Evolutionary conservation across 768 basidiomycete genomes (phyloP), one percentile per base, ranked within the genome.

Genomic region (Tremella mesenterica): DNA sequence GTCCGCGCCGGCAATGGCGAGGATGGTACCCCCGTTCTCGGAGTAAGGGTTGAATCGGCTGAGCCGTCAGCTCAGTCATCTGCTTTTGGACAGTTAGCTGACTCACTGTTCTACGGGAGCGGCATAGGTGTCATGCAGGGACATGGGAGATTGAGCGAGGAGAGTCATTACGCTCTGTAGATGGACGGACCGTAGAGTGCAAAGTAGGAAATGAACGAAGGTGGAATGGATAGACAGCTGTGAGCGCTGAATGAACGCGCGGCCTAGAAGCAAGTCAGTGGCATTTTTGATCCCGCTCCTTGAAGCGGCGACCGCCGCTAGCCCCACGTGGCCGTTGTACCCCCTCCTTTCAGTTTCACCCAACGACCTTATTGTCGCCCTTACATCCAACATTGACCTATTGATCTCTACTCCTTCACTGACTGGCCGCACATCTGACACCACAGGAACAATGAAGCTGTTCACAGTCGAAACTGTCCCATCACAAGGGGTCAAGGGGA

Each of bases 11-110:
- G 92, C 89, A 70, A 97, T 88, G 38, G 76, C 74, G 41, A 99
- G 83, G 75, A 96, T 93, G 18, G 92, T 91, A 25, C 95, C 93
- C 27, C 93, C 93, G 64, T 96, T 96, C 63, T 89, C 83, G 1
- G 83, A 79, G 80, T 95, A 93, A 0, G 90, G 90, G 67, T 88
- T 84, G 77, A 93, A 92, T 33, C n/a, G 28, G 38, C 27, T 52
- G 38, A 25, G 50, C 21, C 10, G 36, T 48, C 20, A 38, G 44
- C 23, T 20, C 5, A 34, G 26, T 26, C 14, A 1, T 13, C 31
- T 36, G n/a, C 4, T 18, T 10, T 16, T 25, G 5, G 7, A 47
- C 10, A 38, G 16, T 1, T 20, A 38, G 28, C 10, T 9, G 39
- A 18, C 64, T 54, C 44, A 68, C 67, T 69, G 67, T 48, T 69